Conservation (phyloP, 2,329 filamentous ascomycete genomes). For the Celoporthe dispersa region DNA sequence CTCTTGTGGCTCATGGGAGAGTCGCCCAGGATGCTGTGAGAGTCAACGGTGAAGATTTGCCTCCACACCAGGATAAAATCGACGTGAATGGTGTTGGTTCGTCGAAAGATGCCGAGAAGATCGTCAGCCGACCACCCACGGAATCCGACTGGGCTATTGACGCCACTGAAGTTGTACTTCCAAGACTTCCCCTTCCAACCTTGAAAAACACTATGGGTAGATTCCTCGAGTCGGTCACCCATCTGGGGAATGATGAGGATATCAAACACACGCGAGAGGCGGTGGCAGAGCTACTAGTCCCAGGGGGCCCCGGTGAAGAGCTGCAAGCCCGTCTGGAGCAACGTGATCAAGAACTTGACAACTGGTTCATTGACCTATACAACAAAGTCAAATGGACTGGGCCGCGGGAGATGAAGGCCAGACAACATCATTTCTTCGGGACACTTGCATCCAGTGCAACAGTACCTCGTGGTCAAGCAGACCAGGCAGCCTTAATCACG, state of each 20-base stretch:
- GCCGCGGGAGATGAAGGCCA: background rate
- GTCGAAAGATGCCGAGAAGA: background rate
- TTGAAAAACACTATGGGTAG: slow-evolving; percentile 28
- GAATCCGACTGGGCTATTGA: background rate
- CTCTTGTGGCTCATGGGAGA: background rate
- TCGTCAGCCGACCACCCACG: background rate
- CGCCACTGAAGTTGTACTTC: slow-evolving; percentile 24
- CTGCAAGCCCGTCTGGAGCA: slow-evolving; percentile 31
- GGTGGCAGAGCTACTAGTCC: slow-evolving; percentile 24
- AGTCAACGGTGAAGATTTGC: background rate
- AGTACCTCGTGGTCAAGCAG: slow-evolving; percentile 34
- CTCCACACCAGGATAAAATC: background rate
- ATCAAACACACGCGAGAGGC: slow-evolving; percentile 19
- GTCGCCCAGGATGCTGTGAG: background rate
- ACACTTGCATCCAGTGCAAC: slow-evolving; percentile 31
- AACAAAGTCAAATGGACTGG: slow-evolving; percentile 2
- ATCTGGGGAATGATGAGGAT: slow-evolving; percentile 28
- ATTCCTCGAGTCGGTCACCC: slow-evolving; percentile 27
- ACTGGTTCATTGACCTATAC: slow-evolving; percentile 34
- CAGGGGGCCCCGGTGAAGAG: slow-evolving; percentile 23
- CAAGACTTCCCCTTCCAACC: slow-evolving; percentile 30
- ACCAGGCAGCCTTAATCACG: slow-evolving; percentile 37
- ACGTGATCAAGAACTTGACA: slow-evolving; percentile 31
- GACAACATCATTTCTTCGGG: slow-evolving; percentile 33
- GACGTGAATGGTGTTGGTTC: background rate